These are phyloP conservation scores for Globisporangium uncinulatum DNA, from an alignment of 352 stramenopile species.

Conservation along the genomic window DNA sequence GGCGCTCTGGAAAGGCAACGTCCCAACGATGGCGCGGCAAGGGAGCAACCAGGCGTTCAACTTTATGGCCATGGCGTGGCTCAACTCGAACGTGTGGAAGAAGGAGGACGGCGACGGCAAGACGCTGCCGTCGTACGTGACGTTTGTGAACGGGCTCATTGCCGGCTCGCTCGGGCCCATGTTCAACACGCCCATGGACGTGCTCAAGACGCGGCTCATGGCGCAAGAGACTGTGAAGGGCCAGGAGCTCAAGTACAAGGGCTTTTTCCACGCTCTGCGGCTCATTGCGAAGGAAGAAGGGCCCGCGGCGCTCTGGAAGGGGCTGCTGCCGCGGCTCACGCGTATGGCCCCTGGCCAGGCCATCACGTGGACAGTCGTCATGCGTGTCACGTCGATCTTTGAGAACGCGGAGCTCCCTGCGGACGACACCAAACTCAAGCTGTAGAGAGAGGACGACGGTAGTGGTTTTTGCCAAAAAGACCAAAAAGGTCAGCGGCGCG, in stretches of 20 bases:
- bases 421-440: constrained; percentile 57
- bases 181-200: constrained; percentile 89
- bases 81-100: constrained; percentile 91
- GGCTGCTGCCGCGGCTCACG: constrained; percentile 92
- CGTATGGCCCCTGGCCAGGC: constrained; percentile 96
- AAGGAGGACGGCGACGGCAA: constrained; percentile 88
- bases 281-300: constrained; percentile 96
- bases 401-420: constrained; percentile 62
- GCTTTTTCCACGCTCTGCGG: constrained; percentile 89
- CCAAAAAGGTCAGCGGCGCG: background rate
- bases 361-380: constrained; percentile 94
- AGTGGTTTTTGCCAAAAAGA: background rate
- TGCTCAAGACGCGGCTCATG: constrained; percentile 95
- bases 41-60: constrained; percentile 98
- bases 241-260: constrained; percentile 94
- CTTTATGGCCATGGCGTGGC: constrained; percentile 93
- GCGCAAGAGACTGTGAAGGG: constrained; percentile 85
- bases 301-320: constrained; percentile 94
- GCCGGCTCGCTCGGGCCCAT: constrained; percentile 80
- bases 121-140: constrained; percentile 90
- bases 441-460: constrained; percentile 34
- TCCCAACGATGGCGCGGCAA: constrained; percentile 96
- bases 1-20: constrained; percentile 94
- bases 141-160: constrained; percentile 92
- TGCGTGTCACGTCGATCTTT: constrained; percentile 84